Base-by-base conservation (phyloP, 805 yeast genomes). In the Blastobotrys muscicola region DNA sequence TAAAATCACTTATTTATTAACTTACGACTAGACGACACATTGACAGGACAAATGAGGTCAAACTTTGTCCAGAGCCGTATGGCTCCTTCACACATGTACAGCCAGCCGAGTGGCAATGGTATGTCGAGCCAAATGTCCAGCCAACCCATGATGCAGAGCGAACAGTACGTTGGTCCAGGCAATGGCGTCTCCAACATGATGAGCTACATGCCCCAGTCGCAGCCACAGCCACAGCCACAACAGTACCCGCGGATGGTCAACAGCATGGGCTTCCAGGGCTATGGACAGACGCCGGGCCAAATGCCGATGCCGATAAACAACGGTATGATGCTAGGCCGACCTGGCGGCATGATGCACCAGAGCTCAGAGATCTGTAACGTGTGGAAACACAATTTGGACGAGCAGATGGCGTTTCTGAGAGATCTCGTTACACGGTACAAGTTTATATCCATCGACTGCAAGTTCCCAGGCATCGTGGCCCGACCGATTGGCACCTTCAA, bases 381-480 rank as follows among this genome's bases (percentile, higher is more conserved):
- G 13, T 68, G 73, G 72, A 51, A 50, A 36, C 55, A 66, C 55
- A 70, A 68, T 47, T 55, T 67, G 41, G 63, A 61, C 41, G 64
- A 62, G 46, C 68, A 65, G 49, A 60, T 69, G 63, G 59, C 61
- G 12, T 49, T 60, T 13, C 50, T 69, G 33, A 58, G 69, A 14
- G 64, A 61, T 42, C 54, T 65, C 23, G 55, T 62, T 11, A 57
- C 62, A 16, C 57, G 60, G 33, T 68, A 64, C 54, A 64, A 63
- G 38, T 63, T 59, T 42, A 55, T 68, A 7, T 58, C 71, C 2
- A 74, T 87, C 46, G 89, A 87, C 53, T 87, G 94, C 38, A 97
- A 92, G 61, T 87, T 92, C 58, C 96, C 96, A 0, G 98, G 98
- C 0, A 85, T 94, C 15, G 82, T 90, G 23, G 95, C 95, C 2